These are phyloP conservation scores for Voacanga thouarsii DNA, from an alignment of 257 asterid genomes.

Conservation along the genomic window DNA sequence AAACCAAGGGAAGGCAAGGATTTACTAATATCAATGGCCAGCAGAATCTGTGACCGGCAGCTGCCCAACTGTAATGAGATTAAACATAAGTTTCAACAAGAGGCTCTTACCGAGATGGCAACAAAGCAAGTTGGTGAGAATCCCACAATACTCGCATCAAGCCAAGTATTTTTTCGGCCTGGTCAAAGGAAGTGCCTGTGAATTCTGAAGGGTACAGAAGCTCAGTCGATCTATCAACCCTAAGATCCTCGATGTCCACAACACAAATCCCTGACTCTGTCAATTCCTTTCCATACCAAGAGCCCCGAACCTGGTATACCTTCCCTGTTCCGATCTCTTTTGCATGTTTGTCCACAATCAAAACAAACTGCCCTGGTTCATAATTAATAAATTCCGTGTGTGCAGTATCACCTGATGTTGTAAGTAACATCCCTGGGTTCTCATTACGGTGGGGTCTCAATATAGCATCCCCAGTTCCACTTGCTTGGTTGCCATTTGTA, in stretches of 20 bases:
- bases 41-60: not conserved
- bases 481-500: conserved; percentile 34
- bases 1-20: not conserved
- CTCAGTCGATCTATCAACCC: conserved; percentile 39
- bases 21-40: not conserved
- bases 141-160: conserved; percentile 73
- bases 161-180: conserved; percentile 59
- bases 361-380: conserved; percentile 60
- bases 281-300: conserved; percentile 60
- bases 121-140: conserved; percentile 37
- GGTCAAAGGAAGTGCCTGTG: conserved; percentile 58
- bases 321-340: conserved; percentile 71
- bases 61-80: not conserved
- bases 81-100: not conserved
- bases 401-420: conserved; percentile 25
- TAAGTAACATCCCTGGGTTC: conserved; percentile 33
- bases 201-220: conserved; percentile 60
- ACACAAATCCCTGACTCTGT: conserved; percentile 58
- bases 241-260: conserved; percentile 64
- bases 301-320: conserved; percentile 60
- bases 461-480: conserved; percentile 37
- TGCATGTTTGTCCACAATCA: conserved; percentile 50
- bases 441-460: conserved; percentile 33
- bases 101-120: conserved; percentile 43
- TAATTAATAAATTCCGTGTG: conserved; percentile 28